Evolutionary conservation across 2,329 filamentous ascomycete genomes (phyloP).

Genomic region (Emergomyces orientalis): DNA sequence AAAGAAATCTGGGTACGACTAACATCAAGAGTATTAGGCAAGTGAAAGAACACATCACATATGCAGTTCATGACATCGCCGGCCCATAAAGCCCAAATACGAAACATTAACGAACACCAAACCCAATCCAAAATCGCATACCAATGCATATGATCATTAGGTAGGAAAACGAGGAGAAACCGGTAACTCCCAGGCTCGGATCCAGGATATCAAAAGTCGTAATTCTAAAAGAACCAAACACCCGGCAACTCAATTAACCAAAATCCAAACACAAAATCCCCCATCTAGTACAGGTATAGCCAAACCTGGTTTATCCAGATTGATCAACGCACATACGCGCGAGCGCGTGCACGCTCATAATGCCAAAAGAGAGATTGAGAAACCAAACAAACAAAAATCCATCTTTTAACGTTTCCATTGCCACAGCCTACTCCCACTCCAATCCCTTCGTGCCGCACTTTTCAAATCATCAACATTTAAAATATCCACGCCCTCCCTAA

Average conservation of each 20-base stretch:
- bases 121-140: background rate
- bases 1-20: no score
- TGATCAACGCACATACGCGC: background rate
- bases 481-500: constrained; percentile 47
- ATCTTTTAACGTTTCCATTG: constrained; percentile 7
- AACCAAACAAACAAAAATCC: background rate
- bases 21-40: background rate
- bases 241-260: background rate
- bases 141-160: background rate
- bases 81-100: background rate
- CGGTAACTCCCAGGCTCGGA: background rate
- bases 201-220: background rate
- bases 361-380: background rate
- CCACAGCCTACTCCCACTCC: constrained; percentile 32
- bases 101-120: background rate
- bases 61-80: background rate
- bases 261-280: background rate
- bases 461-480: constrained; percentile 51
- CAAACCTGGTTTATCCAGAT: background rate
- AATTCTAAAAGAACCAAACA: background rate
- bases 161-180: background rate
- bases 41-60: background rate
- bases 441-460: constrained; percentile 41
- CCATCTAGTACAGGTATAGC: background rate
- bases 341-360: no score